Base-by-base conservation (phyloP, 768 basidiomycete genomes). In the Kwoniella sp. region DNA sequence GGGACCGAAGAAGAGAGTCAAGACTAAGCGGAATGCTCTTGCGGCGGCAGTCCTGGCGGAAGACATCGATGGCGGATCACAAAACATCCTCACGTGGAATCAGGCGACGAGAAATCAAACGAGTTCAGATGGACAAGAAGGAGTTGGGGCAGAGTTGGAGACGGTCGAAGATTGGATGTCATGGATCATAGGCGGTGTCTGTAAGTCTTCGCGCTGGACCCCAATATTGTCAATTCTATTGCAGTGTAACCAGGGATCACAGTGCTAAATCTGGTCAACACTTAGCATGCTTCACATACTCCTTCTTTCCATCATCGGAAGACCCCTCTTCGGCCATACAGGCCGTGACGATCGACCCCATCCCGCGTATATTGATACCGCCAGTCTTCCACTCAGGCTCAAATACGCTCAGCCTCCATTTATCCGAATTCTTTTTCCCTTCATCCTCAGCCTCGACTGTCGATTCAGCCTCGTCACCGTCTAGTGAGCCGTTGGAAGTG, bases 131-230 rank as follows among this genome's bases (percentile, higher is more conserved):
- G 37, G 4, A 48, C 38, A 47, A 11, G 34, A 2, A 45, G 13
- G 53, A n/a, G 28, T 34, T 25, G 26, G 59, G 17, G 4, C 63
- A 13, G 52, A 58, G 4, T 89, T 87, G 25, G 93, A 95, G 72
- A 90, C 92, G 80, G 91, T 96, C 5, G 93, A 96, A 77, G 93
- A 96, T 77, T 94, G 92, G 83, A 83, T 94, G 63, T 92, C 91
- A 75, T 96, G 93, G 93, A 92, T 92, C 13, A 93, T 96, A 72
- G 92, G 93, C 69, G 92, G 93, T 41, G 93, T 95, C 58, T 92
- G 93, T 93, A 82, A 81, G 67, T 73, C 23, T 23, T 55, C 37
- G 23, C 55, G 56, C 47, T 23, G 48, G 29, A 5, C 20, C 30
- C 8, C n/a, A n/a, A 61, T n/a, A 23, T 31, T 26, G 22, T 48